Base-by-base conservation (phyloP, 139 green algal genomes). In the Closterium sp. region DNA sequence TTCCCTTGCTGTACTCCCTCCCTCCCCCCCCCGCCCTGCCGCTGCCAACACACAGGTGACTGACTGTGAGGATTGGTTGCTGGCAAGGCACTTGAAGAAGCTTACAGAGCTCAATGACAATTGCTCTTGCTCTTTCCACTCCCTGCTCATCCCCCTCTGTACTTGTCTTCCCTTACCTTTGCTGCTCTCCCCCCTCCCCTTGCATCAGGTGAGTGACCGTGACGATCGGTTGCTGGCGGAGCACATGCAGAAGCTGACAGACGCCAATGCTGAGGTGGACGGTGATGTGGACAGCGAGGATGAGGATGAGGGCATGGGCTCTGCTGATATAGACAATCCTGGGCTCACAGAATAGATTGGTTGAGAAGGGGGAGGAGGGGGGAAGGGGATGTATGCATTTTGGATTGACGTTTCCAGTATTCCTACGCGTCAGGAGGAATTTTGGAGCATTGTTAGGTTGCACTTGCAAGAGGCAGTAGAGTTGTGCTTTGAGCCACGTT, bases 121-220 rank as follows among this genome's bases (percentile, higher is more conserved):
- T 34, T 6, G 4, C 84, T 34, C 32, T 6, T 6, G 32, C 31
- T 16, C 31, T 6, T 7, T 33, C 84, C 31, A 16, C 84, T 35
- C 84, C 32, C 6, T 4, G 4, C 4, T 35, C 84, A 4, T 6
- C 31, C 32, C 31, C 84, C 6, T 7, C 31, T 55, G 5, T 55
- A 55, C 36, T 55, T 4, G 5, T 55, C 5, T 76, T 38, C 4
- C n/a, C 55, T 23, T 90, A n/a, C n/a, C n/a, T n/a, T n/a, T n/a
- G n/a, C n/a, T n/a, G n/a, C n/a, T n/a, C n/a, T n/a, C n/a, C n/a
- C n/a, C n/a, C n/a, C n/a, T n/a, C n/a, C n/a, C n/a, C n/a, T n/a
- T n/a, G n/a, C n/a, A n/a, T n/a, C 90, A 92, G 90, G 97, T 99
- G 34, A 98, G 96, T 84, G 98, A 99, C 94, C 94, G 96, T 12